Percentiles rank a stretch among this genome's conserved stretches.
These are phyloP conservation scores for Aureobasidium namibiae DNA, from an alignment of 2,329 filamentous ascomycete genomes.

Conservation along the genomic window DNA sequence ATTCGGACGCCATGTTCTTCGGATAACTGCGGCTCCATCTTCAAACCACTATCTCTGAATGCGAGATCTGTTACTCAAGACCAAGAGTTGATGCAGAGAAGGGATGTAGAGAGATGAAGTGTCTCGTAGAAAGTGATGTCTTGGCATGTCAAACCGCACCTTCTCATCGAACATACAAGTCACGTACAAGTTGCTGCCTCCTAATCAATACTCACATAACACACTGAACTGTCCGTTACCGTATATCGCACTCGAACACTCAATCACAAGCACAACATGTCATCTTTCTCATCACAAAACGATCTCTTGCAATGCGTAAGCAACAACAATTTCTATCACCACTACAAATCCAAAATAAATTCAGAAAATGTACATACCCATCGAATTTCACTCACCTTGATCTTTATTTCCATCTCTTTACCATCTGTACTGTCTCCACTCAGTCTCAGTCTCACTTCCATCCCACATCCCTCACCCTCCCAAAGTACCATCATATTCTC, in stretches of 20 bases:
- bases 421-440: too few species aligned
- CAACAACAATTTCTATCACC: not conserved
- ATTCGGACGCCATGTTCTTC: constrained; percentile 53
- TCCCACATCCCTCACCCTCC: too few species aligned
- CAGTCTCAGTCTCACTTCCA: too few species aligned
- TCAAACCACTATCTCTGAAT: too few species aligned
- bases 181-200: not conserved
- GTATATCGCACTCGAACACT: too few species aligned
- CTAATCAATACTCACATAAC: not conserved
- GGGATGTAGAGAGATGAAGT: not conserved
- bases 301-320: constrained; percentile 4
- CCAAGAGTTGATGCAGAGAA: not conserved
- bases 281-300: not conserved
- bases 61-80: too few species aligned
- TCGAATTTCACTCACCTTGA: not conserved
- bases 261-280: not conserved
- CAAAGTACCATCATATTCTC: too few species aligned
- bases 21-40: constrained; percentile 1
- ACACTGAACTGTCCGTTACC: not conserved
- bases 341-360: constrained; percentile 3
- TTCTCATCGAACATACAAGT: not conserved
- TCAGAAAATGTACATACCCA: not conserved
- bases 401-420: too few species aligned
- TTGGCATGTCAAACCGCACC: not conserved
- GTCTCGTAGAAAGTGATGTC: not conserved